Percentiles rank a stretch among this genome's conserved stretches.
phyloP scores from a whole-genome alignment of 441 rosid species.

The Erodium texanum region DNA sequence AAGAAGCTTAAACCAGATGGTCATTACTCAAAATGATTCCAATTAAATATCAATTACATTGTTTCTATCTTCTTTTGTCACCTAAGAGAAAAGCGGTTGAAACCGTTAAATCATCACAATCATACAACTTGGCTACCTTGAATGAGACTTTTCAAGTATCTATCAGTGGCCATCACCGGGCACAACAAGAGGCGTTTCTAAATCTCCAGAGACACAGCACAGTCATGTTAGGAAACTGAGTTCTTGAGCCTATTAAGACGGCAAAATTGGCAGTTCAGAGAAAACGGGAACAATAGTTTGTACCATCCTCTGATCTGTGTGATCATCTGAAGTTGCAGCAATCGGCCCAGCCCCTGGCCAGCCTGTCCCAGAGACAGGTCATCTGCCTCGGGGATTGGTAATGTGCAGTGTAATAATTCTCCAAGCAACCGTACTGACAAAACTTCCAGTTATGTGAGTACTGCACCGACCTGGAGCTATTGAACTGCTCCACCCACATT shows the following conservation, averaged over 20 bases:
- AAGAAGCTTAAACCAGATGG: no score
- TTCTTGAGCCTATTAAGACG: background rate
- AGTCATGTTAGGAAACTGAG: no score
- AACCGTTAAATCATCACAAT: background rate
- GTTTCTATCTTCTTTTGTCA: no score
- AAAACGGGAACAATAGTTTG: no score
- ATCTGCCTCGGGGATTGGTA: slow-evolving; percentile 97
- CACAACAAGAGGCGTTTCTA: no score
- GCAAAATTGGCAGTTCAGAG: background rate
- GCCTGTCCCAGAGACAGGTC: slow-evolving; percentile 85
- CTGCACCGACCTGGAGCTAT: slow-evolving; percentile 49
- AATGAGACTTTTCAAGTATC: background rate
- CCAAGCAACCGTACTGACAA: slow-evolving; percentile 90
- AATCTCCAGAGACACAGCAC: background rate
- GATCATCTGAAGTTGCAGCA: slow-evolving; percentile 87
- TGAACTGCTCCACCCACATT: slow-evolving; percentile 91
- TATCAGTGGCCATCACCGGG: no score
- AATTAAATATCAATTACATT: no score
- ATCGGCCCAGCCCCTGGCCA: slow-evolving; percentile 53
- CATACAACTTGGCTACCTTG: background rate
- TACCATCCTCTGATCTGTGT: background rate
- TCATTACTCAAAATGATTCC: no score
- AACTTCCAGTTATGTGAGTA: slow-evolving; percentile 92
- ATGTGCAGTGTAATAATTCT: slow-evolving; percentile 81
- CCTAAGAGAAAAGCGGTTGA: no score